Percentiles rank a stretch among this genome's conserved stretches.
These are phyloP conservation scores for Carex scoparia DNA, from an alignment of 176 grass and related monocot species.

Conservation along the genomic window DNA sequence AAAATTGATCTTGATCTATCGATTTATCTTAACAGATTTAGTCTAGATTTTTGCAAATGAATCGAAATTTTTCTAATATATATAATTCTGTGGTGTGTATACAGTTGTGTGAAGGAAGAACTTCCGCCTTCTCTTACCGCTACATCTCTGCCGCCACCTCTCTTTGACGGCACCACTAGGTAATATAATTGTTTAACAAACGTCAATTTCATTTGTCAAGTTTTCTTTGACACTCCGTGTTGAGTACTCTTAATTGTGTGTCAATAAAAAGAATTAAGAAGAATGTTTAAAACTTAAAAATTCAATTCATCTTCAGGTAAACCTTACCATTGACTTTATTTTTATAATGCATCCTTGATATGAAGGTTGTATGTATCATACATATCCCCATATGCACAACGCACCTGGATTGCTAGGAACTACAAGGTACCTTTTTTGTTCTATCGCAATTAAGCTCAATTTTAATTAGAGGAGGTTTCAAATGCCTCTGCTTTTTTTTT, in stretches of 20 bases:
- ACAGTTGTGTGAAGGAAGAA: conserved; percentile 26
- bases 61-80: neutral
- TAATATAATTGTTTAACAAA: neutral
- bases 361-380: conserved; percentile 68
- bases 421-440: conserved; percentile 47
- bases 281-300: neutral
- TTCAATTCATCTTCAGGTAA: neutral
- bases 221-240: neutral
- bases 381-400: conserved; percentile 64
- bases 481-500: neutral
- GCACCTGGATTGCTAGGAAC: conserved; percentile 62
- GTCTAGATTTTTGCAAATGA: too few species aligned
- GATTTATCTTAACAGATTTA: too few species aligned
- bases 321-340: neutral
- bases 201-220: neutral
- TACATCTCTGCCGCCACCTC: conserved; percentile 40
- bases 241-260: neutral
- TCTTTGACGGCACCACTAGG: conserved; percentile 77
- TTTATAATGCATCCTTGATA: neutral
- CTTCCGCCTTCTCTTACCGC: conserved; percentile 49
- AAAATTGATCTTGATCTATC: neutral
- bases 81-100: neutral
- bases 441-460: neutral
- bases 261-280: too few species aligned
- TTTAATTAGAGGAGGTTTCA: neutral